Percentiles rank a stretch among this genome's conserved stretches.
phyloP scores from a whole-genome alignment of 108 stramenopile genomes.

The Nannochloropsis gaditana region DNA sequence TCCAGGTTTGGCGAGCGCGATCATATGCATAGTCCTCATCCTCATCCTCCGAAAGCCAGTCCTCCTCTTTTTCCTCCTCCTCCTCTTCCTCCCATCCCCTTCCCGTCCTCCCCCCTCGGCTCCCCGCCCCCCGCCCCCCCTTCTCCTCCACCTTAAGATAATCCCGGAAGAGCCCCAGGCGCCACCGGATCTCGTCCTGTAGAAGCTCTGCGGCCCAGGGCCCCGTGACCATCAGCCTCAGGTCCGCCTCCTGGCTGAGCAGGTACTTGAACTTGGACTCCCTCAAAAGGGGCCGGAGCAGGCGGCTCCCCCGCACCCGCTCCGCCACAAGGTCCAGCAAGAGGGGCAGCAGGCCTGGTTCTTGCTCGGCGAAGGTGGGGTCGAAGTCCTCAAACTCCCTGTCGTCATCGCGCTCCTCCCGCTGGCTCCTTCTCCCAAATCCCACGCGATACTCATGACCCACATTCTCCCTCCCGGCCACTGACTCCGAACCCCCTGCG shows the following conservation, averaged over 20 bases:
- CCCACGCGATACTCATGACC: background rate
- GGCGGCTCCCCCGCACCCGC: background rate
- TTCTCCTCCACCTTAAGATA: background rate
- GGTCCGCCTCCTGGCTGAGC: background rate
- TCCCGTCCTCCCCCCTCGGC: background rate
- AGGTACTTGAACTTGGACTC: background rate
- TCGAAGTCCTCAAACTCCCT: background rate
- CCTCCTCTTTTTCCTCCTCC: background rate
- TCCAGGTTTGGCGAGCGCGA: background rate
- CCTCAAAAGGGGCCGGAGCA: background rate
- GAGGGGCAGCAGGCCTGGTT: background rate
- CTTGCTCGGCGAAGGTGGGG: background rate
- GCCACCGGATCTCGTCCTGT: background rate
- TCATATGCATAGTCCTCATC: background rate
- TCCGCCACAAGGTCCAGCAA: background rate
- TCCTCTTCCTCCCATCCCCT: background rate
- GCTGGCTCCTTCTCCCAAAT: background rate
- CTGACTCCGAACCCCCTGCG: background rate
- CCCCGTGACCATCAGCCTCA: background rate
- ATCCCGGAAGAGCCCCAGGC: constrained; percentile 4
- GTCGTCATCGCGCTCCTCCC: background rate
- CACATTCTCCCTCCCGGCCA: background rate
- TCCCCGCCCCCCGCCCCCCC: background rate
- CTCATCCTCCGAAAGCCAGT: background rate
- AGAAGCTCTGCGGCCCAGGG: background rate